phyloP scores from a whole-genome alignment of 1,284 basidiomycete genomes.

The Sphaerobolus stellatus region DNA sequence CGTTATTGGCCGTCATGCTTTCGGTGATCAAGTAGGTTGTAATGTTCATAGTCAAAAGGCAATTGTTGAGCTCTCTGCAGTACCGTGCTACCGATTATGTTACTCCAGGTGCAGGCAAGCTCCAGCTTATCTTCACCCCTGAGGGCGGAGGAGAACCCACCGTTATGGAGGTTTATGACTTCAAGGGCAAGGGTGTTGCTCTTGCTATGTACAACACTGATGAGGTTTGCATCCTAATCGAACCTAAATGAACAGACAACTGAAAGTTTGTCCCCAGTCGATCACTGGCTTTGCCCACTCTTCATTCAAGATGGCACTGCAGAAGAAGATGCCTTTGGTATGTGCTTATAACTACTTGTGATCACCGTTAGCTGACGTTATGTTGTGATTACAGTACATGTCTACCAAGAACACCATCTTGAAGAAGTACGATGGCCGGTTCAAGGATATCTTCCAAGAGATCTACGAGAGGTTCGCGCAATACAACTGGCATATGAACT shows the following conservation, averaged over 20 bases:
- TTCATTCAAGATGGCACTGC: conserved; percentile 97
- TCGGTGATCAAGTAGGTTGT: conserved; percentile 81
- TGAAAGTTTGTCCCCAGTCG: conserved; percentile 48
- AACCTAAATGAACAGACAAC: background rate
- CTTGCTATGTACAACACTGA: conserved; percentile 96
- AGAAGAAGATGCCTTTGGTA: conserved; percentile 90
- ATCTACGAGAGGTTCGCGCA: conserved; percentile 71
- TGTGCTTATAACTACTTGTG: conserved; percentile 20
- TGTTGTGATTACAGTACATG: conserved; percentile 64
- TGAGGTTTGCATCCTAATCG: conserved; percentile 50
- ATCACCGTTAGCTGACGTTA: background rate
- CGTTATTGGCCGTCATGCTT: conserved; percentile 95
- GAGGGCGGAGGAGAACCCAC: conserved; percentile 64
- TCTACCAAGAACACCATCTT: conserved; percentile 98
- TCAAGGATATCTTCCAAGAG: conserved; percentile 98
- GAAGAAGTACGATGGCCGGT: conserved; percentile 95
- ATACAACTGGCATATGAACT: background rate
- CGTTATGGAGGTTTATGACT: conserved; percentile 83
- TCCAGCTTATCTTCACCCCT: conserved; percentile 87
- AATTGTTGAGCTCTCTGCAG: conserved; percentile 34
- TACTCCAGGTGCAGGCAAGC: conserved; percentile 84
- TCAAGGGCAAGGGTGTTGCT: conserved; percentile 86
- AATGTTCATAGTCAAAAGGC: conserved; percentile 1
- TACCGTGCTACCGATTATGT: conserved; percentile 91
- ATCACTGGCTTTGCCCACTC: conserved; percentile 96